phyloP scores from a whole-genome alignment of 495 filamentous ascomycete species.

The Oidiodendron maius region DNA sequence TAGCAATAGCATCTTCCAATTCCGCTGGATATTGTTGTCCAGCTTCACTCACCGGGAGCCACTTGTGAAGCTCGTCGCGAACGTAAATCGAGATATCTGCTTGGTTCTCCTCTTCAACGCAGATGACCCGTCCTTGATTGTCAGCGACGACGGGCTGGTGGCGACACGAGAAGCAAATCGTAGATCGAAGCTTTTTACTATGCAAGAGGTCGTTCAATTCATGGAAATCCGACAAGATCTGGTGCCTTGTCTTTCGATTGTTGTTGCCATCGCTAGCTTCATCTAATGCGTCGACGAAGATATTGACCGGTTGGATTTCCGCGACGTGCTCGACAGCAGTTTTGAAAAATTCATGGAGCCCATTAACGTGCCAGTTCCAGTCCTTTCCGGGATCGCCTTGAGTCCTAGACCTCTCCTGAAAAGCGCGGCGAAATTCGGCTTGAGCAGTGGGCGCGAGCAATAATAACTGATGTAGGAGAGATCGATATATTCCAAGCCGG shows the following conservation, averaged over 20 bases:
- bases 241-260: slow-evolving; percentile 20
- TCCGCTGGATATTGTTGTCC: no score
- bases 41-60: not conserved
- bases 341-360: slow-evolving; percentile 4
- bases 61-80: not conserved
- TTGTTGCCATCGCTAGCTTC: slow-evolving; percentile 32
- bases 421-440: slow-evolving; percentile 3
- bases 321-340: not conserved
- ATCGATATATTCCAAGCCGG: slow-evolving; percentile 29
- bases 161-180: slow-evolving; percentile 37
- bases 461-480: slow-evolving; percentile 30
- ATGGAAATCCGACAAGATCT: not conserved
- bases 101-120: slow-evolving; percentile 24
- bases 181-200: no score
- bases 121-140: slow-evolving; percentile 19
- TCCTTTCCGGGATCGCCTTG: slow-evolving; percentile 14
- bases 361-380: slow-evolving; percentile 23
- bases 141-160: slow-evolving; percentile 25
- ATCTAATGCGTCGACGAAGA: slow-evolving; percentile 28
- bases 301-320: not conserved
- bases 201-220: no score
- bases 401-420: slow-evolving; percentile 9
- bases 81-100: slow-evolving; percentile 26
- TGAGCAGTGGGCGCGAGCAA: slow-evolving; percentile 10
- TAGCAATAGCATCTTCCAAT: slow-evolving; percentile 18